Conservation (phyloP, 257 asterid genomes). For the Hygrophila difformis region DNA sequence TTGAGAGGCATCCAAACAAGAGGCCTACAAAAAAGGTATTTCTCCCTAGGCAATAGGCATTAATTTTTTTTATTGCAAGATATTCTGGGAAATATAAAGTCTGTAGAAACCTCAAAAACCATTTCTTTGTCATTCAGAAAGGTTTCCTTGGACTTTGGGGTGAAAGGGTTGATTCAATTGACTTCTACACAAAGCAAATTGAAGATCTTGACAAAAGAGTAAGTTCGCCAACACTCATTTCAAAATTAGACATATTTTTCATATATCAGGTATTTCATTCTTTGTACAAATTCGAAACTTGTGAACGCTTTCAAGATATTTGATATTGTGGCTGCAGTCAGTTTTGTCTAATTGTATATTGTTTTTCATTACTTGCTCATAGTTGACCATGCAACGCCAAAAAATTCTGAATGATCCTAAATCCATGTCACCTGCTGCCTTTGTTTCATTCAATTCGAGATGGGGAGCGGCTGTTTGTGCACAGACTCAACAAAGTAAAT, state of each 20-base stretch:
- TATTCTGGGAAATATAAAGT: no score
- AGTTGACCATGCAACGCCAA: slow-evolving; percentile 86
- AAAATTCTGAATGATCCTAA: slow-evolving; percentile 62
- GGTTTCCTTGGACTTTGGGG: slow-evolving; percentile 94
- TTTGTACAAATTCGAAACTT: no score
- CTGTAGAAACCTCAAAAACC: no score
- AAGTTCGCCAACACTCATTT: no score
- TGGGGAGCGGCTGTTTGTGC: slow-evolving; percentile 99
- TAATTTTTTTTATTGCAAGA: not conserved
- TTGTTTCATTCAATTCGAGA: slow-evolving; percentile 86
- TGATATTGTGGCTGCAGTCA: no score
- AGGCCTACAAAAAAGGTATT: slow-evolving; percentile 73
- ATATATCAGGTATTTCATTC: no score
- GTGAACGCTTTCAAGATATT: no score
- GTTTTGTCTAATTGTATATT: no score
- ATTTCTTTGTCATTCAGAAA: slow-evolving; percentile 43
- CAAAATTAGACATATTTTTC: no score
- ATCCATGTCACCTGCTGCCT: slow-evolving; percentile 61
- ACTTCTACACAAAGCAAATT: slow-evolving; percentile 52
- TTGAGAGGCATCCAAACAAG: slow-evolving; percentile 74
- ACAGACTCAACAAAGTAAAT: slow-evolving; percentile 90
- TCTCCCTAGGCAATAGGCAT: no score
- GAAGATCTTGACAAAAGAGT: slow-evolving; percentile 63
- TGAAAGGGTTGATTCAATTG: slow-evolving; percentile 64
- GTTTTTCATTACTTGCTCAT: slow-evolving; percentile 16